Percentiles rank a stretch among this genome's conserved stretches.
These are phyloP conservation scores for Gardenia jasminoides DNA, from an alignment of 257 asterid species.

Conservation along the genomic window DNA sequence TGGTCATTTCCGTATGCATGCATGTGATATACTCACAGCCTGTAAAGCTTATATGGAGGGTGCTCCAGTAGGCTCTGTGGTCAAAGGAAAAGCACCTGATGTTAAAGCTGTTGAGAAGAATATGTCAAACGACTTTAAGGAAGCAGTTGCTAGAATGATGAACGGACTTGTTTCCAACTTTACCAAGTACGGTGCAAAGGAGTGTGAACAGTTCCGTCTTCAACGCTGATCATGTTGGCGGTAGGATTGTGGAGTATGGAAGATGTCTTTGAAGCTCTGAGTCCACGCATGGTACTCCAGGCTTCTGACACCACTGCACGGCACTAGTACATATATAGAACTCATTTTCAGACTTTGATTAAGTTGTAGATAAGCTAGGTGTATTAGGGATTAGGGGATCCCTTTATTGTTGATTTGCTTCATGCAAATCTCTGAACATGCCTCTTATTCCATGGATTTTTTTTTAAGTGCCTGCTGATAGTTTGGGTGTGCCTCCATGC, in stretches of 20 bases:
- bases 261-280: not conserved
- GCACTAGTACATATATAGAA: not conserved
- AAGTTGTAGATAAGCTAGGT: constrained; percentile 10
- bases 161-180: constrained; percentile 46
- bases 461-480: not conserved
- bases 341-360: not conserved
- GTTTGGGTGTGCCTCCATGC: not conserved
- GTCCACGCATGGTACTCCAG: not conserved
- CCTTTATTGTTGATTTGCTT: not conserved
- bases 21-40: constrained; percentile 43
- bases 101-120: constrained; percentile 13
- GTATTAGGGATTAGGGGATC: not conserved
- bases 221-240: not conserved
- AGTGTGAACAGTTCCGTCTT: constrained; percentile 43
- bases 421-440: not conserved
- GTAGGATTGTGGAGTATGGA: not conserved
- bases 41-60: constrained; percentile 51
- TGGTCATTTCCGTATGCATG: constrained; percentile 43
- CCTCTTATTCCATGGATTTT: not conserved
- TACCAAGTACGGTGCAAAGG: constrained; percentile 38
- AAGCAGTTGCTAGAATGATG: constrained; percentile 36
- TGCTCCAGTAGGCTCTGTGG: constrained; percentile 43
- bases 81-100: constrained; percentile 31
- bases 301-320: not conserved
- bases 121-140: constrained; percentile 23